Evolutionary conservation across 1,284 basidiomycete genomes (phyloP).

Genomic region (Cutaneotrichosporon spelunceum): DNA sequence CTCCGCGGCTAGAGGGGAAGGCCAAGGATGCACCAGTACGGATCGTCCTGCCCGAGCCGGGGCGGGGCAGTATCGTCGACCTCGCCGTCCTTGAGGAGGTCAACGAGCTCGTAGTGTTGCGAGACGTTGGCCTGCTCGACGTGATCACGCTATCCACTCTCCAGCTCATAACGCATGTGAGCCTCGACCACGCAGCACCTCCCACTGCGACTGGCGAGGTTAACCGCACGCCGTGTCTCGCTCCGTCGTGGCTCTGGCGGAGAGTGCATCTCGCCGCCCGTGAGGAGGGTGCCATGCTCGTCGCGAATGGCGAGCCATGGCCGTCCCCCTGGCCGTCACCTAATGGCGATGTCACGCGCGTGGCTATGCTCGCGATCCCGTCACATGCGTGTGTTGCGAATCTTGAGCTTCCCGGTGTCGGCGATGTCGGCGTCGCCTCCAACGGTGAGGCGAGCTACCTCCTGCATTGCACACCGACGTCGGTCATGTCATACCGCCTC

Average conservation of each 20-base stretch:
- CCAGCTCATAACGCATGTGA: constrained; percentile 17
- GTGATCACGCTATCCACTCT: constrained; percentile 32
- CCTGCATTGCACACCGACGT: constrained; percentile 34
- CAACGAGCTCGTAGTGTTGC: constrained; percentile 31
- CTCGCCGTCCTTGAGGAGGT: constrained; percentile 36
- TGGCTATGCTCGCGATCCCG: constrained; percentile 30
- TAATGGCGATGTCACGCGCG: constrained; percentile 44
- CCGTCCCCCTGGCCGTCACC: constrained; percentile 39
- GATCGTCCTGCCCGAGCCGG: constrained; percentile 32
- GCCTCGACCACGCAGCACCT: constrained; percentile 17
- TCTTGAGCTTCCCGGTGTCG: constrained; percentile 44
- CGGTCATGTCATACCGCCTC: constrained; percentile 41
- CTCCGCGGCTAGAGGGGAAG: background rate
- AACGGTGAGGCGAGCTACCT: constrained; percentile 28
- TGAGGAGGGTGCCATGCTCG: constrained; percentile 27
- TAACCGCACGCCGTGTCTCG: constrained; percentile 17
- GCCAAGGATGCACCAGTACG: constrained; percentile 15
- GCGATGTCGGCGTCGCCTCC: constrained; percentile 32
- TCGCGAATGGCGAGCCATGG: constrained; percentile 42
- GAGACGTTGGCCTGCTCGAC: constrained; percentile 44
- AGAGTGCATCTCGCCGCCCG: constrained; percentile 31
- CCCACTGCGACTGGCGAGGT: background rate
- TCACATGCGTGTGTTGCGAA: constrained; percentile 26
- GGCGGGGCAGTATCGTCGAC: constrained; percentile 35
- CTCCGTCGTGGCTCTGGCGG: constrained; percentile 41